phyloP scores from a whole-genome alignment of 208 protist genomes.

The Herpetomonas tarakana region DNA sequence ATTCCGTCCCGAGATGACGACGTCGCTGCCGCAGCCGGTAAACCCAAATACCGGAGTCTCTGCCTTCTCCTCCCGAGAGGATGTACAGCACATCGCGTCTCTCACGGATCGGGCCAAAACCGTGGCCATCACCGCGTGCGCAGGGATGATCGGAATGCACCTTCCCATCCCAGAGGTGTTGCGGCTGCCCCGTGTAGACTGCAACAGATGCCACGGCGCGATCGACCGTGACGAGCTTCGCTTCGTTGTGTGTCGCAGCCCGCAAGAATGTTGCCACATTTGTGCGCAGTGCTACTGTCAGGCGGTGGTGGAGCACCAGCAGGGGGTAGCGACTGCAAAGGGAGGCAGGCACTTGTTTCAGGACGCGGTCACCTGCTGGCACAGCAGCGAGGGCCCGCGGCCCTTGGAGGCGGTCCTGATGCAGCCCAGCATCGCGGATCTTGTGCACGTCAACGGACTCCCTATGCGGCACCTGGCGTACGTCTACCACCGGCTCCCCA shows the following conservation, averaged over 20 bases:
- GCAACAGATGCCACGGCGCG: conserved; percentile 37
- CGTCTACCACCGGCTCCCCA: conserved; percentile 75
- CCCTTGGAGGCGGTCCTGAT: conserved; percentile 40
- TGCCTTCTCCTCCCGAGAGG: conserved; percentile 15
- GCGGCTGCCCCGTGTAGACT: conserved; percentile 26
- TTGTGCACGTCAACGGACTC: conserved; percentile 73
- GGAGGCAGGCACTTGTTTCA: conserved; percentile 15
- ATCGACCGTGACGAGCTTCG: conserved; percentile 75
- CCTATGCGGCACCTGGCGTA: conserved; percentile 73
- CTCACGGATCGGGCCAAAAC: conserved; percentile 36
- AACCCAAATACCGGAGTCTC: conserved; percentile 37
- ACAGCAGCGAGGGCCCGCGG: conserved; percentile 12
- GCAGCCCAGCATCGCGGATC: conserved; percentile 38
- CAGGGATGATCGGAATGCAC: conserved; percentile 61
- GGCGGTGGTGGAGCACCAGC: conserved; percentile 22
- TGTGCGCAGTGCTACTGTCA: conserved; percentile 75
- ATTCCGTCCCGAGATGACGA: neutral
- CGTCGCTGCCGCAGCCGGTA: conserved; percentile 12
- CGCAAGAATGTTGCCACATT: conserved; percentile 54
- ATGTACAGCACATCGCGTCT: conserved; percentile 15
- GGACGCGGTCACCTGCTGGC: conserved; percentile 31
- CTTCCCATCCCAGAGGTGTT: conserved; percentile 20
- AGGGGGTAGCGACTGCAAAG: neutral
- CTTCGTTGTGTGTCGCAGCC: conserved; percentile 62
- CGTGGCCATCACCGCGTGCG: conserved; percentile 49